A percentile compares a stretch with the other conserved stretches of the same genome.
Evolutionary conservation across 2,329 filamentous ascomycete genomes (phyloP).

Genomic region (Fusarium sterilihyphosum): DNA sequence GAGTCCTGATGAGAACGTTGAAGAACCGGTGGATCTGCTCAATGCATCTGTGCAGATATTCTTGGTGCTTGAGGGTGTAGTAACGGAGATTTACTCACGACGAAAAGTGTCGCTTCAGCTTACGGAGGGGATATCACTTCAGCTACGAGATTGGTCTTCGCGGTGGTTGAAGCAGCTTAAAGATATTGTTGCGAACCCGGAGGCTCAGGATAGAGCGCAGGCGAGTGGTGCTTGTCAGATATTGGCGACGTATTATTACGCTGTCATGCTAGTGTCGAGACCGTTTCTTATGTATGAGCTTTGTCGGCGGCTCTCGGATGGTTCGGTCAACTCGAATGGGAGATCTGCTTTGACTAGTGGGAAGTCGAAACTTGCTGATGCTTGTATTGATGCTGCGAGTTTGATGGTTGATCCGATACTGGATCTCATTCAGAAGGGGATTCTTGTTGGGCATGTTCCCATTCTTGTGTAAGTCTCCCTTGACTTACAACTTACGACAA

Average conservation of each 20-base stretch:
- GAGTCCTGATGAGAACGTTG: conserved; percentile 46
- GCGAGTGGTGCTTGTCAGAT: conserved; percentile 61
- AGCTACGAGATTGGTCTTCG: conserved; percentile 62
- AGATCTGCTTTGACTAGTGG: conserved; percentile 49
- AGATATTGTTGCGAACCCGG: conserved; percentile 44
- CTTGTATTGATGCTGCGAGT: conserved; percentile 64
- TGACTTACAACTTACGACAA: rapidly evolving
- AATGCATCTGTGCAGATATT: conserved; percentile 64
- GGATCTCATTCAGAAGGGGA: conserved; percentile 54
- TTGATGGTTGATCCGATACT: conserved; percentile 62
- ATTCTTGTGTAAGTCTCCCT: conserved; percentile 57
- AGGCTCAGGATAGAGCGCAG: conserved; percentile 41
- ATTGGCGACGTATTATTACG: conserved; percentile 64
- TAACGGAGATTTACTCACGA: conserved; percentile 63
- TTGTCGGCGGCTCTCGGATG: conserved; percentile 55
- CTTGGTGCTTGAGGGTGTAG: conserved; percentile 60
- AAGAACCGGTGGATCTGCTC: conserved; percentile 57
- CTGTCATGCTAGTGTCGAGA: conserved; percentile 65
- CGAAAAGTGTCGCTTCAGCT: conserved; percentile 63
- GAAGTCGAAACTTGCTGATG: conserved; percentile 62
- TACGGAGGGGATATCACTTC: conserved; percentile 63
- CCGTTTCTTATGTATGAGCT: conserved; percentile 67
- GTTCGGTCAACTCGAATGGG: conserved; percentile 15
- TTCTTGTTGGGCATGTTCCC: conserved; percentile 58
- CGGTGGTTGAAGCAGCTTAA: conserved; percentile 60